These are phyloP conservation scores for Asclepias syriaca DNA, from an alignment of 257 asterid genomes.

Conservation along the genomic window DNA sequence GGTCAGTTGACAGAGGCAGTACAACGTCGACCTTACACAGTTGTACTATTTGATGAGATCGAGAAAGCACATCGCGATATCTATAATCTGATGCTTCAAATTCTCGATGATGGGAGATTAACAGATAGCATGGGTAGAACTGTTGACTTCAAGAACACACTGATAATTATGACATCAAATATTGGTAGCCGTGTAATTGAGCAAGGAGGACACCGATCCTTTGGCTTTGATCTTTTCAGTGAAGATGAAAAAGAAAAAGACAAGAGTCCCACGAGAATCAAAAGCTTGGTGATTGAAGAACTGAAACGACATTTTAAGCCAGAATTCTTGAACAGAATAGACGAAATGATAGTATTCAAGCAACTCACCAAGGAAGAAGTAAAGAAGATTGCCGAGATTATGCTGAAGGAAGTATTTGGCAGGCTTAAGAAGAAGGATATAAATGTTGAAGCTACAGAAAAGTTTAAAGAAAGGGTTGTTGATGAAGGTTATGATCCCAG, in stretches of 20 bases:
- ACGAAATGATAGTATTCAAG: conserved; percentile 54
- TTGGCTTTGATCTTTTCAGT: conserved; percentile 30
- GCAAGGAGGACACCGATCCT: conserved; percentile 32
- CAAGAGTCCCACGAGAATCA: conserved; percentile 35
- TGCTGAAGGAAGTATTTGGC: conserved; percentile 42
- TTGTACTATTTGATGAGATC: conserved; percentile 59
- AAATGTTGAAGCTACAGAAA: conserved; percentile 35
- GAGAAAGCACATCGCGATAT: conserved; percentile 59
- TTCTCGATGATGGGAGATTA: conserved; percentile 57
- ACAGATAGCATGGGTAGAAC: conserved; percentile 56
- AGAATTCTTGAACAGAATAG: conserved; percentile 55
- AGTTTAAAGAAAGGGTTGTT: conserved; percentile 44
- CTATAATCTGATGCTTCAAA: conserved; percentile 55
- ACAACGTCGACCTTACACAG: conserved; percentile 52
- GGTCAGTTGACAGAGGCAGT: conserved; percentile 62
- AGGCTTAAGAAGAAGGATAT: conserved; percentile 34
- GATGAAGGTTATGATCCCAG: conserved; percentile 44
- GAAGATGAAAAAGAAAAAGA: conserved; percentile 33
- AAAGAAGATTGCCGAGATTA: conserved; percentile 41
- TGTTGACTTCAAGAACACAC: conserved; percentile 53
- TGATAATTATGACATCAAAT: conserved; percentile 59
- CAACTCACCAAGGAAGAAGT: conserved; percentile 39
- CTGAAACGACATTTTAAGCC: conserved; percentile 49
- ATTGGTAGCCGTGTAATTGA: conserved; percentile 46
- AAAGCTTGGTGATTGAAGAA: conserved; percentile 33